Conservation (phyloP, 2,329 filamentous ascomycete genomes). For the Colletotrichum sp. region DNA sequence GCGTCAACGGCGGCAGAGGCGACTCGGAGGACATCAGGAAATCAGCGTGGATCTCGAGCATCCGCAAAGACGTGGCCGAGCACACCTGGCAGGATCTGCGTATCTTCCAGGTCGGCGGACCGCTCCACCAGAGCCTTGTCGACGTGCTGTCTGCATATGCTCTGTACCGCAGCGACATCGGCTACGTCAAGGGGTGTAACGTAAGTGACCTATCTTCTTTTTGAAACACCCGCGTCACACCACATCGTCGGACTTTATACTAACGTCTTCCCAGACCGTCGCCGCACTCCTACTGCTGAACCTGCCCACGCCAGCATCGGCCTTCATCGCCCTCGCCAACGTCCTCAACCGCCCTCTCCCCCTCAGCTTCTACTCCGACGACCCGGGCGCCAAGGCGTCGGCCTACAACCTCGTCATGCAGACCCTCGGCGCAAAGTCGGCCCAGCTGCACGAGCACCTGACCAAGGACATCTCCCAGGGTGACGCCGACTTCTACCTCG, state of each 20-base stretch:
- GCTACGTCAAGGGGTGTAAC: slow-evolving; percentile 77
- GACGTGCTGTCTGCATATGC: slow-evolving; percentile 80
- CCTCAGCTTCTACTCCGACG: slow-evolving; percentile 75
- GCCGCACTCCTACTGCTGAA: slow-evolving; percentile 77
- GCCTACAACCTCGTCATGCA: slow-evolving; percentile 73
- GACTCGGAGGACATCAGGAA: slow-evolving; percentile 60
- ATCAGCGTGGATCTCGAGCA: slow-evolving; percentile 65
- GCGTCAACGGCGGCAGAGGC: slow-evolving; percentile 55
- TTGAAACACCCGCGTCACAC: not conserved
- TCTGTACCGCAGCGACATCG: slow-evolving; percentile 83
- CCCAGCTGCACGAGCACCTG: slow-evolving; percentile 68
- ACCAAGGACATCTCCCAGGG: slow-evolving; percentile 50
- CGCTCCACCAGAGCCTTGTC: slow-evolving; percentile 70
- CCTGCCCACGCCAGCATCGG: slow-evolving; percentile 63
- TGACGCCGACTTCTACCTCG: slow-evolving; percentile 59
- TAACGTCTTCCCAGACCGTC: slow-evolving; percentile 59
- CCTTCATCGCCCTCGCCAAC: slow-evolving; percentile 78
- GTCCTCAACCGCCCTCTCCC: slow-evolving; percentile 77
- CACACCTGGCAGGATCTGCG: slow-evolving; percentile 74
- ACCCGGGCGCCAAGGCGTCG: slow-evolving; percentile 70
- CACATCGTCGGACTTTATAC: not conserved
- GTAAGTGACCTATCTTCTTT: slow-evolving; percentile 52
- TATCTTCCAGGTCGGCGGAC: slow-evolving; percentile 72
- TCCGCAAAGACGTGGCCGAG: slow-evolving; percentile 66
- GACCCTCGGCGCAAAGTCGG: slow-evolving; percentile 68